Evolutionary conservation across 1,284 basidiomycete genomes (phyloP).

Genomic region (Wallemia ichthyophaga): DNA sequence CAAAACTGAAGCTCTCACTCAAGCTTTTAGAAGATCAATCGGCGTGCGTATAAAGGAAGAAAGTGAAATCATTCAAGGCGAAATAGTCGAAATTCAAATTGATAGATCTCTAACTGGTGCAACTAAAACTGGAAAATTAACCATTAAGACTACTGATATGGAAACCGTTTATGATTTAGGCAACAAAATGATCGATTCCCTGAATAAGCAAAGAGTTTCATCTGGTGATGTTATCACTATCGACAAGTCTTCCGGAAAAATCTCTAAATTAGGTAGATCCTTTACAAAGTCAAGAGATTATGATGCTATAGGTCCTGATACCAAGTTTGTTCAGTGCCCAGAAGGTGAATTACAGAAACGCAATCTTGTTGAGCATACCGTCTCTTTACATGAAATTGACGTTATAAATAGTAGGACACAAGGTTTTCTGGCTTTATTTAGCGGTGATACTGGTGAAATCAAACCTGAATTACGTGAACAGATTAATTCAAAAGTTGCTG

Average conservation of each 20-base stretch:
- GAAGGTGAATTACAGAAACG: constrained; percentile 93
- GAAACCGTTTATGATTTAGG: constrained; percentile 97
- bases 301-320: constrained; percentile 97
- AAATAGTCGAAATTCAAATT: constrained; percentile 95
- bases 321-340: constrained; percentile 89
- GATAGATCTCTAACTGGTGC: constrained; percentile 88
- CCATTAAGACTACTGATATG: constrained; percentile 98
- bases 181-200: constrained; percentile 93
- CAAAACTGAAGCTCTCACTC: constrained; percentile 90
- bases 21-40: constrained; percentile 80
- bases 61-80: constrained; percentile 87
- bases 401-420: constrained; percentile 97
- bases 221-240: constrained; percentile 90
- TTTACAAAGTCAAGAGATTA: constrained; percentile 91
- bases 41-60: constrained; percentile 94
- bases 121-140: constrained; percentile 89
- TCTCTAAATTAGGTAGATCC: constrained; percentile 79
- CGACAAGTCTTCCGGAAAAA: constrained; percentile 90
- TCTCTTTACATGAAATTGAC: constrained; percentile 93
- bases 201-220: constrained; percentile 86
- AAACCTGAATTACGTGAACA: constrained; percentile 88
- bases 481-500: constrained; percentile 84
- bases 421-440: constrained; percentile 33
- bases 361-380: constrained; percentile 86
- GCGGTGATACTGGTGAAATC: constrained; percentile 89